Evolutionary conservation across 2,329 filamentous ascomycete genomes (phyloP).

Genomic region (Ophiosphaerella korrae): DNA sequence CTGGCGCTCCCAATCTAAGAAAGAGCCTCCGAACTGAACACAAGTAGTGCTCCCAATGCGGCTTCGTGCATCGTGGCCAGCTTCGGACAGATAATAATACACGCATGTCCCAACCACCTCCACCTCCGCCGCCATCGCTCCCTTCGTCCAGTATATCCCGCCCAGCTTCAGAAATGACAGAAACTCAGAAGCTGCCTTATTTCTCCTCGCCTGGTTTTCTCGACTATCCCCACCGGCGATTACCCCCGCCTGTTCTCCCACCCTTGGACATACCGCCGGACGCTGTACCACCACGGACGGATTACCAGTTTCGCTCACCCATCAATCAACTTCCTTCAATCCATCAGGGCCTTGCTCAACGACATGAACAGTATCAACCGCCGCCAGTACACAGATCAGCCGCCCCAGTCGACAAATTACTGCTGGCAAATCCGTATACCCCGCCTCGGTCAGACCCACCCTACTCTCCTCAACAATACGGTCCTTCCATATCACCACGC

Average conservation of each 20-base stretch:
- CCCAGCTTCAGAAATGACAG: slow-evolving; percentile 50
- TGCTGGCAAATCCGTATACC: slow-evolving; percentile 45
- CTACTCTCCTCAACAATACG: slow-evolving; percentile 48
- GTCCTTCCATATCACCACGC: slow-evolving; percentile 44
- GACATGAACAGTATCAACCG: slow-evolving; percentile 35
- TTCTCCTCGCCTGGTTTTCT: slow-evolving; percentile 49
- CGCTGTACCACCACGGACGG: slow-evolving; percentile 44
- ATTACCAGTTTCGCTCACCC: slow-evolving; percentile 48
- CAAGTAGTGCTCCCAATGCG: slow-evolving; percentile 46
- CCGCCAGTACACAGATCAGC: slow-evolving; percentile 31
- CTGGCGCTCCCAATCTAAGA: slow-evolving; percentile 43
- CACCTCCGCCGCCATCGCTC: slow-evolving; percentile 48
- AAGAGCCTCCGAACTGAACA: slow-evolving; percentile 43
- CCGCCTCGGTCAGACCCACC: slow-evolving; percentile 47
- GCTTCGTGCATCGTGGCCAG: slow-evolving; percentile 49
- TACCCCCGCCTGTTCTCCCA: slow-evolving; percentile 48
- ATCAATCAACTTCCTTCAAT: slow-evolving; percentile 46
- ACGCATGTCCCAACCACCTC: slow-evolving; percentile 52
- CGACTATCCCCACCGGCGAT: slow-evolving; percentile 46
- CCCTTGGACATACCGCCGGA: slow-evolving; percentile 47
- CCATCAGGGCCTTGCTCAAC: slow-evolving; percentile 38
- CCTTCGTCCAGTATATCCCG: slow-evolving; percentile 46
- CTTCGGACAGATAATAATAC: slow-evolving; percentile 49
- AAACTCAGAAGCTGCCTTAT: slow-evolving; percentile 51
- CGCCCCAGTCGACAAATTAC: slow-evolving; percentile 44